Conservation (phyloP, 768 basidiomycete genomes). For the Mycena epipterygia region DNA sequence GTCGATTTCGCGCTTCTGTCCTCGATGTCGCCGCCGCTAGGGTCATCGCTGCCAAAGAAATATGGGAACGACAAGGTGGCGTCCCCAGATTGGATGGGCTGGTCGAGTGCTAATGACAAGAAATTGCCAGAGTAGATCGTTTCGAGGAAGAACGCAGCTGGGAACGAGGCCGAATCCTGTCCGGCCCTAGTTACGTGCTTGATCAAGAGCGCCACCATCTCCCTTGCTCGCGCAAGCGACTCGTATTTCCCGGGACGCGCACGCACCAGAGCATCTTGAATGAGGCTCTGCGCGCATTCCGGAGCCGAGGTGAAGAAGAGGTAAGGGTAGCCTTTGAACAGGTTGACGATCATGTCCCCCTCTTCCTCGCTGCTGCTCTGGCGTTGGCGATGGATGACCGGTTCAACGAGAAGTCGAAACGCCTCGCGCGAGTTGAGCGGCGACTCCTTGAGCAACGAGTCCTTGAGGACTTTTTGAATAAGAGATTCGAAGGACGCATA, state of each 20-base stretch:
- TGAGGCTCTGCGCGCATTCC: conserved; percentile 24
- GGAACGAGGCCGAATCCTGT: conserved; percentile 20
- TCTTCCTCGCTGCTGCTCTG: conserved; percentile 17
- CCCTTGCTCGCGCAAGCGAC: conserved; percentile 17
- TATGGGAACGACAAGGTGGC: conserved; percentile 28
- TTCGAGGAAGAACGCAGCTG: conserved; percentile 30
- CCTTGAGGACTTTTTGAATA: conserved; percentile 18
- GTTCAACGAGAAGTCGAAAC: conserved; percentile 20
- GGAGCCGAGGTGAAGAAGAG: conserved; percentile 23
- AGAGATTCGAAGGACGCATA: conserved; percentile 26
- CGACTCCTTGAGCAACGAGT: conserved; percentile 10
- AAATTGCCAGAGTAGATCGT: conserved; percentile 32
- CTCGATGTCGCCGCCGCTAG: conserved; percentile 38
- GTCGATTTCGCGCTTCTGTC: conserved; percentile 33
- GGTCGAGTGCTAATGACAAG: conserved; percentile 24
- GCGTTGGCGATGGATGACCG: conserved; percentile 28
- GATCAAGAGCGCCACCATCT: conserved; percentile 24
- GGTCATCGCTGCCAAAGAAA: conserved; percentile 30
- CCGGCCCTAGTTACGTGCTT: not conserved
- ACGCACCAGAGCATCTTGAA: conserved; percentile 27
- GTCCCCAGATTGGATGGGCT: not conserved
- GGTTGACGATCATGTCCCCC: conserved; percentile 17
- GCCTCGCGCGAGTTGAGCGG: conserved; percentile 11
- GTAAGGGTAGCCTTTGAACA: conserved; percentile 15
- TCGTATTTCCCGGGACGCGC: conserved; percentile 18